Percentiles rank a stretch among this genome's conserved stretches.
These are phyloP conservation scores for Xylariaceae sp. DNA, from an alignment of 2,329 filamentous ascomycete species.

Conservation along the genomic window DNA sequence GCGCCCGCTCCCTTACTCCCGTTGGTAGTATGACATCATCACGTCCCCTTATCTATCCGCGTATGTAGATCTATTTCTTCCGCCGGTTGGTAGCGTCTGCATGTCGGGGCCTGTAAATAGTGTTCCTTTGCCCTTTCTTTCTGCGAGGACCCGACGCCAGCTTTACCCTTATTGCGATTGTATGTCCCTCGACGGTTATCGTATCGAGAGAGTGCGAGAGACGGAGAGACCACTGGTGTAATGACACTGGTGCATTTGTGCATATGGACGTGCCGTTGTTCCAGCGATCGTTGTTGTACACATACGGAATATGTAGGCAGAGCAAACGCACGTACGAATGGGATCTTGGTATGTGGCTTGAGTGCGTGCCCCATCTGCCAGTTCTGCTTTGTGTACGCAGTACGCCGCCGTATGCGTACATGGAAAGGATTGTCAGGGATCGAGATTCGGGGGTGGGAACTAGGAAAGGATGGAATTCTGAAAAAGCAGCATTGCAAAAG, in stretches of 20 bases:
- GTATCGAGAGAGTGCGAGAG: background rate
- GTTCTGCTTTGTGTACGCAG: slow-evolving; percentile 11
- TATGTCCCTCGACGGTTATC: background rate
- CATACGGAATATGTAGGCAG: no score
- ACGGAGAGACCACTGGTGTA: background rate
- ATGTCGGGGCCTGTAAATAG: background rate
- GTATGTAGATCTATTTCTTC: no score
- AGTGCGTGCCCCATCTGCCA: slow-evolving; percentile 22
- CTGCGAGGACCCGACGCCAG: slow-evolving; percentile 1
- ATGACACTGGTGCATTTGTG: slow-evolving; percentile 9
- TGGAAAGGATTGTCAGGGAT: slow-evolving; percentile 33
- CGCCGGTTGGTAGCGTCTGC: background rate
- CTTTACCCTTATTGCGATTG: background rate
- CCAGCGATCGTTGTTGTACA: background rate
- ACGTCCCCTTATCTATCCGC: background rate
- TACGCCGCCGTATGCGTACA: no score
- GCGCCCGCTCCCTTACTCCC: slow-evolving; percentile 12
- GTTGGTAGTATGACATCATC: slow-evolving; percentile 26
- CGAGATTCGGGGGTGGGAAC: slow-evolving; percentile 26
- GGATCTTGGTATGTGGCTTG: slow-evolving; percentile 17
- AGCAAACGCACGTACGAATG: background rate
- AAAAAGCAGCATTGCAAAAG: slow-evolving; percentile 30
- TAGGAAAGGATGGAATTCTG: slow-evolving; percentile 34
- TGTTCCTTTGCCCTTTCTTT: background rate
- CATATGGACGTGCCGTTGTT: slow-evolving; percentile 18